phyloP scores from a whole-genome alignment of 176 grass and related monocot genomes.

The Phoenix roebelenii region DNA sequence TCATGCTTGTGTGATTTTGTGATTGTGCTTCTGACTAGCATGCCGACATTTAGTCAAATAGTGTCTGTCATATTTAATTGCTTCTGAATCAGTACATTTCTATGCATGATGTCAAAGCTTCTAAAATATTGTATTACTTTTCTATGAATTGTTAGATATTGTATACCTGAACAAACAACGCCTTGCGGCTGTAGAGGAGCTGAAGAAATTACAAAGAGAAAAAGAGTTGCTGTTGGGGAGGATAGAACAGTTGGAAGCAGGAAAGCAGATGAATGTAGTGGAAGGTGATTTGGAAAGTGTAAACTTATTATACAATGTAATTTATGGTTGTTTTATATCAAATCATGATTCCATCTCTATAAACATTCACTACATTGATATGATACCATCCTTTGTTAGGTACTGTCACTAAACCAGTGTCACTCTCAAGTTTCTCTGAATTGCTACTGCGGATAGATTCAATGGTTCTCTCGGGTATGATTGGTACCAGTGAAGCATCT shows the following conservation, averaged over 20 bases:
- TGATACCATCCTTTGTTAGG: conserved; percentile 17
- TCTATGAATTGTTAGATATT: conserved; percentile 30
- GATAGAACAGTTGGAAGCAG: conserved; percentile 27
- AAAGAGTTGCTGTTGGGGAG: conserved; percentile 27
- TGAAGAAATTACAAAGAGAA: conserved; percentile 33
- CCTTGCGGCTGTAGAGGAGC: conserved; percentile 31
- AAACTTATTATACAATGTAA: too few relatives aligned
- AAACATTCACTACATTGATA: too few relatives aligned
- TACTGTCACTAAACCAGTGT: conserved; percentile 1
- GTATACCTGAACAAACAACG: conserved; percentile 41
- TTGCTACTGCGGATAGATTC: conserved; percentile 42
- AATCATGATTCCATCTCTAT: too few relatives aligned
- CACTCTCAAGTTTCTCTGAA: conserved; percentile 27
- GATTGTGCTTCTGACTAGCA: too few relatives aligned
- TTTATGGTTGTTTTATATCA: too few relatives aligned
- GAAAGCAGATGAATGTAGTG: conserved; percentile 5
- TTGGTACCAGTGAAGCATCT: conserved; percentile 32
- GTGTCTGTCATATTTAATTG: not conserved
- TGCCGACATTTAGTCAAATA: too few relatives aligned
- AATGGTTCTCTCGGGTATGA: conserved; percentile 35
- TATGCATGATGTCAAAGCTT: not conserved
- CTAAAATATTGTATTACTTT: not conserved
- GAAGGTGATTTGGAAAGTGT: not conserved
- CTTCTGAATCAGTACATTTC: not conserved
- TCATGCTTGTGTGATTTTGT: too few relatives aligned